Conservation (phyloP, 352 stramenopile species). For the Phytophthora cryptogea region DNA sequence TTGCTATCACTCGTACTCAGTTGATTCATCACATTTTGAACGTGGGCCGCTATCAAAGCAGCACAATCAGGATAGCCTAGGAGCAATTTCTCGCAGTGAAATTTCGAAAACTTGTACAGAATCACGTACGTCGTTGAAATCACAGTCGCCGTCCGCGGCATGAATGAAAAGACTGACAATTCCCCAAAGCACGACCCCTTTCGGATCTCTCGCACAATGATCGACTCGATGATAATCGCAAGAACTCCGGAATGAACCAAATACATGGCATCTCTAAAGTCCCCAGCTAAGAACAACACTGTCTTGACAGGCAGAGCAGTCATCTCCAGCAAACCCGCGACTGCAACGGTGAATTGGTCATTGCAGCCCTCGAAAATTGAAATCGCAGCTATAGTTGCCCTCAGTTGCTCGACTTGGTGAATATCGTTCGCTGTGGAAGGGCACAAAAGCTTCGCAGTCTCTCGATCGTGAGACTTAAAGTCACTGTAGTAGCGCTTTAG, state of each 20-base stretch:
- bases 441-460: slow-evolving; percentile 72
- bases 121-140: slow-evolving; percentile 68
- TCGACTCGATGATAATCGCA: slow-evolving; percentile 53
- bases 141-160: slow-evolving; percentile 56
- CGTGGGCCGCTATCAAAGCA: slow-evolving; percentile 28
- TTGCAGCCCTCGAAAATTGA: slow-evolving; percentile 64
- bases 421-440: slow-evolving; percentile 78
- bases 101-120: slow-evolving; percentile 66
- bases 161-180: slow-evolving; percentile 67
- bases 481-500: slow-evolving; percentile 66
- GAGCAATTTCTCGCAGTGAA: slow-evolving; percentile 58
- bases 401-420: slow-evolving; percentile 70
- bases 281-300: slow-evolving; percentile 55
- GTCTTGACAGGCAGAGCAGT: slow-evolving; percentile 62
- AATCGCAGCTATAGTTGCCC: slow-evolving; percentile 49
- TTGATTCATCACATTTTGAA: slow-evolving; percentile 18
- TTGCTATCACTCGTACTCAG: slow-evolving; percentile 24
- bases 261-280: slow-evolving; percentile 74
- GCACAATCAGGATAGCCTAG: slow-evolving; percentile 57
- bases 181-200: slow-evolving; percentile 76
- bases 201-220: slow-evolving; percentile 71
- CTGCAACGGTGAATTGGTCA: slow-evolving; percentile 56
- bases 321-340: slow-evolving; percentile 70
- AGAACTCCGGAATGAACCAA: slow-evolving; percentile 77
- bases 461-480: slow-evolving; percentile 69